These are phyloP conservation scores for Gossypium turneri DNA, from an alignment of 345 rosid genomes.

Conservation along the genomic window DNA sequence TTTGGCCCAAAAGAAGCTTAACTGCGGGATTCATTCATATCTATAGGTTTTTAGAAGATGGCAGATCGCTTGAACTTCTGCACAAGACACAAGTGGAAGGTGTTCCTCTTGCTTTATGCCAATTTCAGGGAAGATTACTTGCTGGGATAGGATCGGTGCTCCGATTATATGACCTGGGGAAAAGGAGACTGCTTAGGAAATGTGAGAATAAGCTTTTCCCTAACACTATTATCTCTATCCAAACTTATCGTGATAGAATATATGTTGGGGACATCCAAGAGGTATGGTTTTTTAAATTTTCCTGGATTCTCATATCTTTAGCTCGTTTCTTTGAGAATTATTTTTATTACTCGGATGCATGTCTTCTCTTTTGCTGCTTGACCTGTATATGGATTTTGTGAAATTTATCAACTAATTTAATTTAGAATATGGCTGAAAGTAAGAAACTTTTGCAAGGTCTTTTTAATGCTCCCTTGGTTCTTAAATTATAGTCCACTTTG, in stretches of 20 bases:
- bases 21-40: slow-evolving; percentile 82
- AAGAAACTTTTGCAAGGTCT: neutral
- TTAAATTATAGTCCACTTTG: neutral
- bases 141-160: slow-evolving; percentile 90
- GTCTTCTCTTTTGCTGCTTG: neutral
- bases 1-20: slow-evolving; percentile 71
- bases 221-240: slow-evolving; percentile 66
- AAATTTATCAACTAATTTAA: neutral
- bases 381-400: neutral
- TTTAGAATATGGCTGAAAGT: neutral
- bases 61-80: slow-evolving; percentile 77
- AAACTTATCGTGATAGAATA: slow-evolving; percentile 90
- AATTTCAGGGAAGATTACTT: slow-evolving; percentile 92
- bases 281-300: slow-evolving; percentile 37
- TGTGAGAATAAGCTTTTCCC: slow-evolving; percentile 97
- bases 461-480: neutral
- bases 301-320: neutral
- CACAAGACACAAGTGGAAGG: slow-evolving; percentile 98
- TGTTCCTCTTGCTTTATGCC: slow-evolving; percentile 81
- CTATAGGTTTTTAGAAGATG: slow-evolving; percentile 89
- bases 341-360: neutral
- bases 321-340: neutral
- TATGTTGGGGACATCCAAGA: slow-evolving; percentile 96
- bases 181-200: slow-evolving; percentile 83
- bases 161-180: slow-evolving; percentile 89